Evolutionary conservation across 164 flowering plant genomes (phyloP), one percentile per base, ranked within the genome.

Genomic region (Platanus orientalis): DNA sequence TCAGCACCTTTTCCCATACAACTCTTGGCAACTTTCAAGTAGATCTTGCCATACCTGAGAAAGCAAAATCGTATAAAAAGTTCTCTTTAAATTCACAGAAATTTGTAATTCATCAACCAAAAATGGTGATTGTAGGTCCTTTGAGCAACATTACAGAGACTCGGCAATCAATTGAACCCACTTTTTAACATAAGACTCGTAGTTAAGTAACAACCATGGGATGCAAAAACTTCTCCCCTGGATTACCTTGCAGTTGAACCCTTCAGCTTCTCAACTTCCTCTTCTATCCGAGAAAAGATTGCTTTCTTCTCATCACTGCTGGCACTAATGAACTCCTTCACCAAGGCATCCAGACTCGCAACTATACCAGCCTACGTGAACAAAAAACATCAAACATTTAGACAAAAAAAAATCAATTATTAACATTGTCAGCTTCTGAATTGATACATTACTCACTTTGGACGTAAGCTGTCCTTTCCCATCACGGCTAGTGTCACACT

Each of bases 401-500:
- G 30, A 34, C 26, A n/a, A 62, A 48, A 7, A 57, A 32, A 27
- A 28, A 54, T 20, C n/a, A 3, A 63, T 26, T 0, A 51, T 52
- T 19, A 12, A 19, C 20, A n/a, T 48, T 7, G 12, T 10, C n/a
- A 30, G 16, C 12, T 42, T 40, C 25, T 13, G 27, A 42, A 57
- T 58, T 25, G 2, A 9, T 29, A 19, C 17, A 20, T 57, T 6
- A 76, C 79, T 71, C 48, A 93, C 98, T 39, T 84, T 80, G 29
- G 88, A 83, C 55, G 92, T 85, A 17, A 85, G 86, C 54, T 83
- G 92, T 42, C 99, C 99, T 62, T 89, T 89, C 14, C 69, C 83
- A 80, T 95, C 96, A 62, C 99, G 92, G 65, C 83, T 88, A 30
- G 94, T 92, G 52, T 88, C 96, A 73, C 82, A 81, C 62, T 88